Conservation (phyloP, 768 basidiomycete genomes). For the Macrolepiota dolichaula region DNA sequence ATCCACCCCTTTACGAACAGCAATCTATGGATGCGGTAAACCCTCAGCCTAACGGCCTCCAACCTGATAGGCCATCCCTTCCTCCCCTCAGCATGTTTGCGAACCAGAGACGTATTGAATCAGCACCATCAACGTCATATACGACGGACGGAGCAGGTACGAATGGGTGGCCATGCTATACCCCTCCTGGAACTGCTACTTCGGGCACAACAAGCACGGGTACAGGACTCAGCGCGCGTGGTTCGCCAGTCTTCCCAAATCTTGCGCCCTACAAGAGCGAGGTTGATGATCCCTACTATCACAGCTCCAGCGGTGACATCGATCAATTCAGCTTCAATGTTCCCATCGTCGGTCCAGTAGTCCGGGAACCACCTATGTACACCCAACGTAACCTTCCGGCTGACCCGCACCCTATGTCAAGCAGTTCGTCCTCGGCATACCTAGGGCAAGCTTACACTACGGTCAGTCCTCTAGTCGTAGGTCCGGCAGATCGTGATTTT, state of each 20-base stretch:
- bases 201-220: constrained; percentile 46
- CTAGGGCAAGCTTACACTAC: constrained; percentile 17
- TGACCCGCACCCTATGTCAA: constrained; percentile 21
- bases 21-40: constrained; percentile 20
- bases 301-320: constrained; percentile 35
- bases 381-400: constrained; percentile 26
- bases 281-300: constrained; percentile 38
- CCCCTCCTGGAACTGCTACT: constrained; percentile 55
- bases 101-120: constrained; percentile 40
- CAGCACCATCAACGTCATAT: constrained; percentile 49
- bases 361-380: constrained; percentile 25
- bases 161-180: constrained; percentile 58
- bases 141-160: constrained; percentile 44
- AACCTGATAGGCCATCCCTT: constrained; percentile 40
- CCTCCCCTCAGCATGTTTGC: constrained; percentile 40
- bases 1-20: constrained; percentile 9
- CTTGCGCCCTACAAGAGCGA: constrained; percentile 34
- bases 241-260: constrained; percentile 39
- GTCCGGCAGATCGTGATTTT: constrained; percentile 30
- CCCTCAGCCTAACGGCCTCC: constrained; percentile 18
- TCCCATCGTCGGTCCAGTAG: constrained; percentile 26
- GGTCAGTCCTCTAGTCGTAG: constrained; percentile 25
- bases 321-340: constrained; percentile 51
- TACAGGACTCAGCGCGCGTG: constrained; percentile 36
- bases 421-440: constrained; percentile 10